These are phyloP conservation scores for Ascosphaera aggregata DNA, from an alignment of 2,329 filamentous ascomycete genomes.

Conservation along the genomic window DNA sequence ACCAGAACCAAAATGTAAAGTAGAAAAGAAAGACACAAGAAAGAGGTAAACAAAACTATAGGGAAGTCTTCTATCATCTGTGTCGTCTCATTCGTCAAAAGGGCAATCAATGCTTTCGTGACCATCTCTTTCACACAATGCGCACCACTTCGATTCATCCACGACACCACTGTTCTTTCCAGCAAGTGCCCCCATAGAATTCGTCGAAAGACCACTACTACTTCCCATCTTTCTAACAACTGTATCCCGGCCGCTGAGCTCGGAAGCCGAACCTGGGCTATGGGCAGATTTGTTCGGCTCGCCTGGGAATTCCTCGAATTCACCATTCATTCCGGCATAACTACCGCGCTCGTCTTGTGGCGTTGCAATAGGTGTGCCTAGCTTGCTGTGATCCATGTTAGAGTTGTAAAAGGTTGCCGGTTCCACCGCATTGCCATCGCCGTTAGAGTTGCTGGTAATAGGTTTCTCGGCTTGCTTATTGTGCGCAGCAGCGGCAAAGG, in stretches of 20 bases:
- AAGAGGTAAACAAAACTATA: background rate
- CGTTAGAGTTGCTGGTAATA: background rate
- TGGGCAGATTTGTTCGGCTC: background rate
- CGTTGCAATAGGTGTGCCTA: background rate
- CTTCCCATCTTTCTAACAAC: constrained; percentile 21
- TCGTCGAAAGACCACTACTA: constrained; percentile 15
- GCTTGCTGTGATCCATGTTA: background rate
- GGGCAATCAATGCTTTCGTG: constrained; percentile 93
- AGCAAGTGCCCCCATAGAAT: constrained; percentile 37
- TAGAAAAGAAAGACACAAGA: background rate
- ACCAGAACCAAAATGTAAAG: too few species aligned
- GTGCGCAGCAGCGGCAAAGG: constrained; percentile 6
- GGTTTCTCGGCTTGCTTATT: constrained; percentile 5
- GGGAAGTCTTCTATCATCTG: background rate
- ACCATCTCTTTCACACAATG: constrained; percentile 83
- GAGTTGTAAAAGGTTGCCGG: background rate
- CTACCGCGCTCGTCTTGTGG: background rate
- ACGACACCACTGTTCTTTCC: constrained; percentile 57
- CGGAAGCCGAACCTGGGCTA: constrained; percentile 7
- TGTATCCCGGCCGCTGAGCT: constrained; percentile 18
- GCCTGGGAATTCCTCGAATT: background rate
- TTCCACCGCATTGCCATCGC: background rate
- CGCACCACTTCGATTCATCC: constrained; percentile 86
- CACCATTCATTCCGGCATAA: background rate
- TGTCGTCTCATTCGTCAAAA: constrained; percentile 42